Evolutionary conservation across 139 green algal genomes (phyloP), one percentile per base, ranked within the genome.

Genomic region (Chlorella ohadii): DNA sequence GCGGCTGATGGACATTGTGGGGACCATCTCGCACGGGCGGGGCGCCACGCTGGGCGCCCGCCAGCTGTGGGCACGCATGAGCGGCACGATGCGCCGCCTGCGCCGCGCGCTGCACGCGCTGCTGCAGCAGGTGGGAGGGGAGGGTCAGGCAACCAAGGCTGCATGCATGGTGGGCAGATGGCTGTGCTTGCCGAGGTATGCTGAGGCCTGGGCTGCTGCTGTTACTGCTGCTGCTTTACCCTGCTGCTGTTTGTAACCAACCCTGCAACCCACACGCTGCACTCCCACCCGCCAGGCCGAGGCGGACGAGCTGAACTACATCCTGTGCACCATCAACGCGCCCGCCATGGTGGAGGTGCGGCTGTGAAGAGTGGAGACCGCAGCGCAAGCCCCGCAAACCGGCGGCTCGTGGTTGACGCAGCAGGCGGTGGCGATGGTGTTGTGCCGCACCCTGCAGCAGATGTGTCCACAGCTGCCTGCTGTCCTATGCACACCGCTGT

Each of bases 261-360:
- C 22, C 33, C 11, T 12, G 16, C 33, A 47, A 20, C 67, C 2
- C 67, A 31, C 27, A 9, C 4, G 28, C 27, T 28, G 1, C 28
- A 20, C 63, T 33, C 63, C 28, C 27, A 3, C 28, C 63, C 5
- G 0, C 9, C 76, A 82, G 76, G 78, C 88, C 34, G 67, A 85
- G 11, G 41, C 27, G 9, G 73, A 86, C 51, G 90, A 93, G 81
- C 79, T 93, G 17, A 93, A 93, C 87, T 91, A 87, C 77, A 87
- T 91, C 12, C 78, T 94, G 79, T 73, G 85, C 81, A 73, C 86
- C 57, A 70, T 90, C 34, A 93, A 94, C 72, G 72, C 72, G 6
- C 74, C 91, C 38, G 87, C 91, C 17, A 56, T 91, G 75, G 65
- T 89, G 71, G 91, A 93, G 70, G 51, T 59, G 51, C 51, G 51